Conservation (phyloP, 768 basidiomycete species). For the Phaeotremella fagi region DNA sequence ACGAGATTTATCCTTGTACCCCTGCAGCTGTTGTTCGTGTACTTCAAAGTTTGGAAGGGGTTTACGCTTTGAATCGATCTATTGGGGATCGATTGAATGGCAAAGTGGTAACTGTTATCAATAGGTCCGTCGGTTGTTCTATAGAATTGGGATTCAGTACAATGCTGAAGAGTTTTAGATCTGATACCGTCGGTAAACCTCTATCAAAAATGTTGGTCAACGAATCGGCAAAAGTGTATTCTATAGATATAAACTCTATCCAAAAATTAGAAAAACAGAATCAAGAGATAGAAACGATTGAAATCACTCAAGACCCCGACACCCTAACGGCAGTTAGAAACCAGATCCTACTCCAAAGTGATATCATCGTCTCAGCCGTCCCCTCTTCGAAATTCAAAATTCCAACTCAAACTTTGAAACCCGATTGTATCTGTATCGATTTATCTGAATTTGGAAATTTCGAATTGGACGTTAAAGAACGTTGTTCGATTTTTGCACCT, state of each 20-base stretch:
- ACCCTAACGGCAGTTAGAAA: background rate
- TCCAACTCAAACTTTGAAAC: slow-evolving; percentile 11
- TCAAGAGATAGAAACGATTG: background rate
- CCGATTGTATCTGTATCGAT: slow-evolving; percentile 15
- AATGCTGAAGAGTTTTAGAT: slow-evolving; percentile 9
- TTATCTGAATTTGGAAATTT: slow-evolving; percentile 18
- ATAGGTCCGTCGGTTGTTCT: slow-evolving; percentile 16
- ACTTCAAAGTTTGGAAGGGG: slow-evolving; percentile 9
- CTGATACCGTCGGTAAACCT: slow-evolving; percentile 28
- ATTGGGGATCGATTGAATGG: slow-evolving; percentile 10
- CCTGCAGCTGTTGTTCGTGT: slow-evolving; percentile 18
- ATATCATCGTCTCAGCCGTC: slow-evolving; percentile 26
- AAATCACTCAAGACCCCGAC: background rate
- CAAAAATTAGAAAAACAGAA: slow-evolving; percentile 12
- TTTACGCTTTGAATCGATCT: slow-evolving; percentile 5
- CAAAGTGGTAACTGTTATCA: slow-evolving; percentile 20
- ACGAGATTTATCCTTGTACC: slow-evolving; percentile 20
- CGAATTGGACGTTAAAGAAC: slow-evolving; percentile 7
- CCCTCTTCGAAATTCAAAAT: slow-evolving; percentile 14
- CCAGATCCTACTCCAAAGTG: slow-evolving; percentile 4
- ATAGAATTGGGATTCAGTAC: background rate
- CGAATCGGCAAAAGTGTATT: slow-evolving; percentile 20
- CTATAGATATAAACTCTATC: slow-evolving; percentile 19
- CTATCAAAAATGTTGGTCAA: slow-evolving; percentile 25
- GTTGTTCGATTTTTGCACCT: slow-evolving; percentile 6